Evolutionary conservation across 345 rosid species (phyloP).

Genomic region (Citrus unshiu): DNA sequence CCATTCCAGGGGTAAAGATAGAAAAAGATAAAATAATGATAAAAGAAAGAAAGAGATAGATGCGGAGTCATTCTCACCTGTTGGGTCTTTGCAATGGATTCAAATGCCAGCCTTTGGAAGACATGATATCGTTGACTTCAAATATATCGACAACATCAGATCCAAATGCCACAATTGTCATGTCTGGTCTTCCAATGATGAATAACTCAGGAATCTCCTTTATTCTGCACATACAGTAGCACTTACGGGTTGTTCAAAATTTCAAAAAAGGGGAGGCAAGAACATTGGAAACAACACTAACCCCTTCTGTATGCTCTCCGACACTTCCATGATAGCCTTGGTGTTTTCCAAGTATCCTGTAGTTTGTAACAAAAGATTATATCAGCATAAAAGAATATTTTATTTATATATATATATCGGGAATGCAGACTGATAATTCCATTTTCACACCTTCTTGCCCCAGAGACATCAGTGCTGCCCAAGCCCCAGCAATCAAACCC

Average conservation of each 20-base stretch:
- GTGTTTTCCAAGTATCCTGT: slow-evolving; percentile 80
- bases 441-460: slow-evolving; percentile 64
- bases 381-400: slow-evolving; percentile 15
- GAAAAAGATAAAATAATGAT: background rate
- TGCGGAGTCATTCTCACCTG: slow-evolving; percentile 36
- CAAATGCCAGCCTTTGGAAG: slow-evolving; percentile 94
- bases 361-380: slow-evolving; percentile 8
- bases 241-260: background rate
- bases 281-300: slow-evolving; percentile 23
- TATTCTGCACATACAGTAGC: slow-evolving; percentile 39
- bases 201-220: slow-evolving; percentile 69
- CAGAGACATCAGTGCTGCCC: slow-evolving; percentile 91
- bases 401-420: background rate
- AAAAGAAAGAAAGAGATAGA: background rate
- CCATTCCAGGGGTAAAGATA: background rate
- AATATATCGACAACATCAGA: slow-evolving; percentile 68
- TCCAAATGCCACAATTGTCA: slow-evolving; percentile 89
- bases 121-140: slow-evolving; percentile 86
- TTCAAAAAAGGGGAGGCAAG: background rate
- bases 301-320: slow-evolving; percentile 71
- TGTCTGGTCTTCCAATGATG: slow-evolving; percentile 79
- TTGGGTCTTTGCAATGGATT: slow-evolving; percentile 94
- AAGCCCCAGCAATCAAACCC: slow-evolving; percentile 83
- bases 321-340: slow-evolving; percentile 71
- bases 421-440: background rate